Conservation (phyloP, 495 filamentous ascomycete genomes). For the Alectoria sarmentosa region DNA sequence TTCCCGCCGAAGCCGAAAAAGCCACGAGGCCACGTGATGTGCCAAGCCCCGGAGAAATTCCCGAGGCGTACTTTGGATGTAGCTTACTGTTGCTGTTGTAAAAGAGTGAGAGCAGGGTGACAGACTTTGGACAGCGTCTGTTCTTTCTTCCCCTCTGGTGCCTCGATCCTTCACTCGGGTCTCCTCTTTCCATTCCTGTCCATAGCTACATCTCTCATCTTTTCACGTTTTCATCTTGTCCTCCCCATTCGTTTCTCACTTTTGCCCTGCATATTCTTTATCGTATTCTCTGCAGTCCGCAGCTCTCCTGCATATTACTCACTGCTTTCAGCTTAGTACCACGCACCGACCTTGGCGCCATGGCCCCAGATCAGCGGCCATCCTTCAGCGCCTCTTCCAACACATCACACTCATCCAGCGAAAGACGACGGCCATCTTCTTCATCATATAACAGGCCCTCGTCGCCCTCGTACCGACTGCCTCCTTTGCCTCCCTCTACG, state of each 20-base stretch:
- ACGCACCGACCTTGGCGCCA: not conserved
- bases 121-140: not conserved
- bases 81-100: too few relatives aligned
- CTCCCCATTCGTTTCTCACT: not conserved
- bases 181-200: not conserved
- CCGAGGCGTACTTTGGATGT: not conserved
- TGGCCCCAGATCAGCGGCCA: not conserved
- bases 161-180: not conserved
- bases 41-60: not conserved
- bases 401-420: slow-evolving; percentile 11
- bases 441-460: slow-evolving; percentile 9
- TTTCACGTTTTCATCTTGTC: not conserved
- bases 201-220: not conserved
- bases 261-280: not conserved
- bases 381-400: slow-evolving; percentile 8
- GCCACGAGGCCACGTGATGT: not conserved
- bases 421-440: slow-evolving; percentile 7
- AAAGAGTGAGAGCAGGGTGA: not conserved
- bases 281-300: not conserved
- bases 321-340: slow-evolving; percentile 4
- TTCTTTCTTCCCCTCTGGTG: not conserved
- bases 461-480: slow-evolving; percentile 13
- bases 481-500: slow-evolving; percentile 15
- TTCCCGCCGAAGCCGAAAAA: not conserved
- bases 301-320: slow-evolving; percentile 1